phyloP scores from a whole-genome alignment of 2,329 filamentous ascomycete species.

The Sporothrix humicola region DNA sequence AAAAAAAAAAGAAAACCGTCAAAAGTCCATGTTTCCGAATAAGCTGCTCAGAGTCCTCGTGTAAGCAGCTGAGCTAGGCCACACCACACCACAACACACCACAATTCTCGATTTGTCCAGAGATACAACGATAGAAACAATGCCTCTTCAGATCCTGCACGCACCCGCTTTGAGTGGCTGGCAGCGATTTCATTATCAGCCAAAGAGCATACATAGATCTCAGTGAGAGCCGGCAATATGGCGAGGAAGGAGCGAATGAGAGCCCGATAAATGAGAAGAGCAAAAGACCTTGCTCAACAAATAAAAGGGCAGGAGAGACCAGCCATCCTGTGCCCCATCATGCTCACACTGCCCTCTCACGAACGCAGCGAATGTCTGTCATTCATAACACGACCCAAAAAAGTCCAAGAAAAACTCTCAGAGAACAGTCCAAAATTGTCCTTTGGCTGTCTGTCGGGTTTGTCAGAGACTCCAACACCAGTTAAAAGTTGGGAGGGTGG shows the following conservation, averaged over 20 bases:
- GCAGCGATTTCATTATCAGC: not conserved
- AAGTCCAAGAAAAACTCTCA: not conserved
- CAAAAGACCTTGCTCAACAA: not conserved
- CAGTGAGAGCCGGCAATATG: not conserved
- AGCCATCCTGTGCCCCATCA: not conserved
- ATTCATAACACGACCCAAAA: not conserved
- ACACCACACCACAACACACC: not conserved
- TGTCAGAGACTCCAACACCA: not conserved
- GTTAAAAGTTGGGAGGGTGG: conserved; percentile 21
- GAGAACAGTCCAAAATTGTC: not conserved
- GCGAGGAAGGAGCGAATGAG: not conserved
- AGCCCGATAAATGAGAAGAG: not conserved
- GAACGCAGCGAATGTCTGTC: not conserved
- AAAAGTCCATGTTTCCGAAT: no score
- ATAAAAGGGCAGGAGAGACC: conserved; percentile 15
- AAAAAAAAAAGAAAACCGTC: no score
- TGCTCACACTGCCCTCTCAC: not conserved
- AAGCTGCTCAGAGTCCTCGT: no score
- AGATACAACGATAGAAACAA: not conserved
- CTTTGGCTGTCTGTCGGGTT: not conserved
- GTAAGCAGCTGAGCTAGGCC: not conserved
- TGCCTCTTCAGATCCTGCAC: conserved; percentile 7
- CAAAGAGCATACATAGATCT: not conserved
- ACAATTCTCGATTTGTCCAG: not conserved
- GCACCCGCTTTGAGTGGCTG: conserved; percentile 7